Conservation (phyloP, 1,284 basidiomycete species). For the Chiua sp. region DNA sequence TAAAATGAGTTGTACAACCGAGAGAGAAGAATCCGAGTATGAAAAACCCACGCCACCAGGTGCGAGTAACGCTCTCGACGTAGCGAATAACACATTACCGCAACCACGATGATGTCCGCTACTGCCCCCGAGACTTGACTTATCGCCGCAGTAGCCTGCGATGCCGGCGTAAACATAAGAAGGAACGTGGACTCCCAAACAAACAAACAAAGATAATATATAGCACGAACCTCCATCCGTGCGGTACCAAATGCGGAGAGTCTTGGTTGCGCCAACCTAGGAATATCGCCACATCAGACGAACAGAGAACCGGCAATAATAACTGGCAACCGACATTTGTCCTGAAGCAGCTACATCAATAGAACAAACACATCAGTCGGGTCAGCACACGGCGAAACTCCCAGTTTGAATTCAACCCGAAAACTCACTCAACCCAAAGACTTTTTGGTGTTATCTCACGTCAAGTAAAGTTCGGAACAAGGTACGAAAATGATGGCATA, state of each 20-base stretch:
- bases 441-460: constrained; percentile 21
- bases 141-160: constrained; percentile 28
- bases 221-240: constrained; percentile 30
- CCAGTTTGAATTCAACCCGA: background rate
- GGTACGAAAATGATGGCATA: constrained; percentile 11
- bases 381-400: background rate
- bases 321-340: constrained; percentile 32
- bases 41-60: constrained; percentile 31
- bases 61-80: constrained; percentile 34
- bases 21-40: background rate
- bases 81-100: constrained; percentile 34
- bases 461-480: constrained; percentile 13
- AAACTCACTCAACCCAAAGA: constrained; percentile 38
- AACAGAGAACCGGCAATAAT: background rate
- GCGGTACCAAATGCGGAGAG: constrained; percentile 27
- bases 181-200: background rate
- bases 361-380: background rate
- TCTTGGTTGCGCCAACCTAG: constrained; percentile 26
- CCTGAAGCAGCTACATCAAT: constrained; percentile 21
- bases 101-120: constrained; percentile 33
- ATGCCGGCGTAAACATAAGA: background rate
- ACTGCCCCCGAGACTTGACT: constrained; percentile 25
- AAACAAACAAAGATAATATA: background rate
- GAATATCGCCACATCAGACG: constrained; percentile 11
- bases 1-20: background rate